Base-by-base conservation (phyloP, 2,329 filamentous ascomycete genomes). In the Fusarium buharicum region DNA sequence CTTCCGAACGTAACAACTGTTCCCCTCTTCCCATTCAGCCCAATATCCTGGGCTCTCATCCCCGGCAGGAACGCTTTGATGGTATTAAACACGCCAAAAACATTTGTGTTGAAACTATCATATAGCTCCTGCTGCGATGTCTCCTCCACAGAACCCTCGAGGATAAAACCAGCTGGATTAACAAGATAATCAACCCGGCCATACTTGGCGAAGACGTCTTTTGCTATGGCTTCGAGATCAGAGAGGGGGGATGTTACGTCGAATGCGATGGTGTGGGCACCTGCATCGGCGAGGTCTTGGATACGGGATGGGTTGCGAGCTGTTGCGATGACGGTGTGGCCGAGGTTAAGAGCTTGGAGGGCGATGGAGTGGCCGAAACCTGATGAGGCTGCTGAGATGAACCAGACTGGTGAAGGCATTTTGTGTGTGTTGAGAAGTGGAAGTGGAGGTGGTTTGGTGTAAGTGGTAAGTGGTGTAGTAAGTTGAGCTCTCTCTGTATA, bases 311-410 rank as follows among this genome's bases (percentile, higher is more conserved):
- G 62, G 37, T 74, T 74, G 28, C 83, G 80, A 2, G 82, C 78
- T 0, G 81, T 82, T 3, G 83, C 84, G 37, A 85, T 73, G 55
- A 84, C 83, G 1, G 72, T 75, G 68, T 86, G 79, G 24, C 81
- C 81, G 24, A 76, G 75, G 3, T 72, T 67, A 6, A 85, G 75
- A 2, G 82, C 79, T 11, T 73, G 66, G 27, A 76, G 67, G 27
- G 78, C 78, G 24, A 85, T 79, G 7, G 74, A 71, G 6, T 74
- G 72, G 7, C 84, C 84, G 55, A 86, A 81, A 46, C 84, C 83
- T 16, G 78, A 82, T 18, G 81, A 82, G 40, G 77, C 77, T 22
- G 81, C 83, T 11, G 79, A 80, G 67, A 86, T 80, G 72, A 86
- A 79, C 82, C 84, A 86, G 27, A 82, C 76, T 39, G 74, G 76